Percentiles rank a stretch among this genome's conserved stretches.
phyloP scores from a whole-genome alignment of 306 rosid genomes.

The Fragaria nilgerrensis region DNA sequence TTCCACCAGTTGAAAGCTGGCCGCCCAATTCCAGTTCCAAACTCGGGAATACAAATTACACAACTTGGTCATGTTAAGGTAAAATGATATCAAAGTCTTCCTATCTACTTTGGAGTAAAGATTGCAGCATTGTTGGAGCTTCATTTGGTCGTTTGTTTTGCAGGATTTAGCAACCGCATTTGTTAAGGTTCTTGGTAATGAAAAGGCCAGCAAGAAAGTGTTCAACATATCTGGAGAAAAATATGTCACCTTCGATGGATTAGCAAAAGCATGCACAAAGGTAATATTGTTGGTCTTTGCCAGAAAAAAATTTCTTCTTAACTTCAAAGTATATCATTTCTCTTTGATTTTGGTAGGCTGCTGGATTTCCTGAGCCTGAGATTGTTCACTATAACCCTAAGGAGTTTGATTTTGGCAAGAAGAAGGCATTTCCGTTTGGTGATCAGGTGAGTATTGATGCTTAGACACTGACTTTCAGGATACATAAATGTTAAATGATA shows the following conservation, averaged over 20 bases:
- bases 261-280: slow-evolving; percentile 97
- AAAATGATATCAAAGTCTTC: not conserved
- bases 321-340: not conserved
- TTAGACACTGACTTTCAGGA: not conserved
- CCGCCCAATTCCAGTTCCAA: slow-evolving; percentile 92
- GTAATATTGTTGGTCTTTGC: slow-evolving; percentile 32
- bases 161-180: slow-evolving; percentile 91
- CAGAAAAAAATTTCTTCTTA: not conserved
- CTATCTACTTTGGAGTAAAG: not conserved
- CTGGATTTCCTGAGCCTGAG: slow-evolving; percentile 95
- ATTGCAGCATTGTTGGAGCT: not conserved
- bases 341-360: slow-evolving; percentile 53
- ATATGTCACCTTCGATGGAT: slow-evolving; percentile 87
- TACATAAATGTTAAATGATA: not conserved
- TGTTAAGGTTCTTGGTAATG: slow-evolving; percentile 78
- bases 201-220: slow-evolving; percentile 81
- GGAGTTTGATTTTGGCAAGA: slow-evolving; percentile 88
- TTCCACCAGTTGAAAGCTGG: slow-evolving; percentile 97
- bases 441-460: slow-evolving; percentile 60
- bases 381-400: slow-evolving; percentile 86
- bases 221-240: slow-evolving; percentile 94
- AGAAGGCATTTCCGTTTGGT: slow-evolving; percentile 92
- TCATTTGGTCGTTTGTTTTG: slow-evolving; percentile 27
- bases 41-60: slow-evolving; percentile 81
- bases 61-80: slow-evolving; percentile 98